Percentiles rank a stretch among this genome's conserved stretches.
These are phyloP conservation scores for Fusarium sp. DNA, from an alignment of 2,329 filamentous ascomycete genomes.

Conservation along the genomic window DNA sequence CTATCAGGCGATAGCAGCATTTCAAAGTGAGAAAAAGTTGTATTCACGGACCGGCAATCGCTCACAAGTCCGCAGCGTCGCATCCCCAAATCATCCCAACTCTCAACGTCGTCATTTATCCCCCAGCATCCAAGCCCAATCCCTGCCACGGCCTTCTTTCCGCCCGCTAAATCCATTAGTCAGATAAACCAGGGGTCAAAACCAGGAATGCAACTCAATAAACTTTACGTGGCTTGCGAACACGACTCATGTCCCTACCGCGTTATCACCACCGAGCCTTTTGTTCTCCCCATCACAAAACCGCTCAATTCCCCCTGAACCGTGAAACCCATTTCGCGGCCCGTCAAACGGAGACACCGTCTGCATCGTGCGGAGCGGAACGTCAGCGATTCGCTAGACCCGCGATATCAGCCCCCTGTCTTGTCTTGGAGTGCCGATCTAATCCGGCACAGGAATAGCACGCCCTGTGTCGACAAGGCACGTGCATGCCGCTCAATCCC, in stretches of 20 bases:
- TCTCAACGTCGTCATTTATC: neutral
- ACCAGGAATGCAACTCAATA: neutral
- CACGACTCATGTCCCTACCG: neutral
- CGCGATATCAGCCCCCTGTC: neutral
- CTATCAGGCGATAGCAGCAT: rapidly evolving
- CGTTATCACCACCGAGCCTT: neutral
- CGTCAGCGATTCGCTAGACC: neutral
- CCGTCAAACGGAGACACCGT: constrained; percentile 1
- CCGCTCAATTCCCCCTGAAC: neutral
- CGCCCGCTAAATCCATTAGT: neutral
- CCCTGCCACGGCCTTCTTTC: neutral
- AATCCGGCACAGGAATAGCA: neutral
- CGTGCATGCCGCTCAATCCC: constrained; percentile 2
- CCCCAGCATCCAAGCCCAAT: neutral
- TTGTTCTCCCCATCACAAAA: neutral
- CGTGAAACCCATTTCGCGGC: no score
- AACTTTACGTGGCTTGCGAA: neutral
- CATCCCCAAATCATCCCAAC: neutral
- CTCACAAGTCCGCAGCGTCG: neutral
- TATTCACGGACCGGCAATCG: neutral
- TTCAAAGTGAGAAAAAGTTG: neutral
- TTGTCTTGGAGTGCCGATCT: neutral
- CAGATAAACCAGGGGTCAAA: neutral
- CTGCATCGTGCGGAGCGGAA: neutral
- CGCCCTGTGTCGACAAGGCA: constrained; percentile 6